These are phyloP conservation scores for Polysphondylium violaceum DNA, from an alignment of 78 protist species.

Conservation along the genomic window DNA sequence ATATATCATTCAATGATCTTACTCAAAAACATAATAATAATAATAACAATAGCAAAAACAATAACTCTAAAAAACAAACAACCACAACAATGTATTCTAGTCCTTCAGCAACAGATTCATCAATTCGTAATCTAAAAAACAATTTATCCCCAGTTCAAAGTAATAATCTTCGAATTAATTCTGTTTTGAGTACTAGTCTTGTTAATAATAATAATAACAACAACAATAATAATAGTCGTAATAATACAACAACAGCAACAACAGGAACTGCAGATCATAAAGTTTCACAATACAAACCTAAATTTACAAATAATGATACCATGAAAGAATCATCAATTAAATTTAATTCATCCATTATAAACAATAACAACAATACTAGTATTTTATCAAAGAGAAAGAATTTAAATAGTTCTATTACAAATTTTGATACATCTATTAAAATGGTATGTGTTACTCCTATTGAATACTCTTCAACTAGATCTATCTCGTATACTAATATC, in stretches of 20 bases:
- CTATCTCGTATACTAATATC: background rate
- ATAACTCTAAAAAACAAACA: background rate
- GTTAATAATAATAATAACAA: too few relatives aligned
- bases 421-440: background rate
- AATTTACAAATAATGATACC: background rate
- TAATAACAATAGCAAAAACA: background rate
- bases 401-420: background rate
- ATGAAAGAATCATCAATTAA: background rate
- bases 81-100: background rate
- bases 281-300: background rate
- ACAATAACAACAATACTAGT: too few relatives aligned
- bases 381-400: too few relatives aligned
- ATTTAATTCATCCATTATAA: background rate
- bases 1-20: constrained; percentile 7
- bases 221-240: background rate
- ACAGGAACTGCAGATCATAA: background rate
- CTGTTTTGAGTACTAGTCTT: too few relatives aligned
- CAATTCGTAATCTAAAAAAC: constrained; percentile 24
- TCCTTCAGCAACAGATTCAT: background rate
- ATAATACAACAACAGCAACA: background rate
- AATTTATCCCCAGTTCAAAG: constrained; percentile 40
- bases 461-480: background rate
- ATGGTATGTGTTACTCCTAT: background rate
- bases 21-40: constrained; percentile 3
- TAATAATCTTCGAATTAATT: too few relatives aligned